Conservation (phyloP, 495 filamentous ascomycete genomes). For the Neurospora terricola region DNA sequence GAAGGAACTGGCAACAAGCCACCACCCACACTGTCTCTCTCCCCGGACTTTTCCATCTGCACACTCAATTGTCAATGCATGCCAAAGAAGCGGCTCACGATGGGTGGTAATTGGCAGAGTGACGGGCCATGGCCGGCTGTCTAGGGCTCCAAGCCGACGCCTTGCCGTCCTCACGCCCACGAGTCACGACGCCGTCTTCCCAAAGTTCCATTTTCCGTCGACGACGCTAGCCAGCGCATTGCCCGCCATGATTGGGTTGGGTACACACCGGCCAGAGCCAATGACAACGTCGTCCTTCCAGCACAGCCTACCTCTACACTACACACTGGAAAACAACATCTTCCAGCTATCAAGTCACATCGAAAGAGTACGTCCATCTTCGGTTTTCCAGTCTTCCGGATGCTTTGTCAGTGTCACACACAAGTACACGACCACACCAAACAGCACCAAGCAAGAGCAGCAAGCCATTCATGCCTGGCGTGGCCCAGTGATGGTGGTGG, state of each 20-base stretch:
- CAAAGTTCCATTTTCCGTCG: not conserved
- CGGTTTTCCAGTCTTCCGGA: not conserved
- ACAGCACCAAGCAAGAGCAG: not conserved
- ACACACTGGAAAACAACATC: not conserved
- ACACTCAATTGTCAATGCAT: not conserved
- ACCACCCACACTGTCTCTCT: not conserved
- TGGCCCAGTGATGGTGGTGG: not conserved
- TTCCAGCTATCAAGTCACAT: not conserved
- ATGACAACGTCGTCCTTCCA: not conserved
- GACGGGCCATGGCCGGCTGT: not conserved
- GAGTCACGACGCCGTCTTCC: not conserved
- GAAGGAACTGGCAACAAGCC: not conserved
- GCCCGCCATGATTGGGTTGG: not conserved
- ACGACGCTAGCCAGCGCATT: conserved; percentile 16
- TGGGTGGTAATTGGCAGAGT: not conserved
- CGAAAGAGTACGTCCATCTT: not conserved
- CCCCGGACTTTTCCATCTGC: not conserved
- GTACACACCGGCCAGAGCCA: not conserved
- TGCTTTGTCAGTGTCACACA: not conserved
- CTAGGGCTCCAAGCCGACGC: not conserved
- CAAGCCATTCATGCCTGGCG: not conserved
- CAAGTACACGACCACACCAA: not conserved
- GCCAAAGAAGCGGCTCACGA: not conserved
- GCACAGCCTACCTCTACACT: not conserved
- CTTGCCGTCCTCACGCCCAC: not conserved